These are phyloP conservation scores for Penicillium desertorum DNA, from an alignment of 495 filamentous ascomycete genomes.

Conservation along the genomic window DNA sequence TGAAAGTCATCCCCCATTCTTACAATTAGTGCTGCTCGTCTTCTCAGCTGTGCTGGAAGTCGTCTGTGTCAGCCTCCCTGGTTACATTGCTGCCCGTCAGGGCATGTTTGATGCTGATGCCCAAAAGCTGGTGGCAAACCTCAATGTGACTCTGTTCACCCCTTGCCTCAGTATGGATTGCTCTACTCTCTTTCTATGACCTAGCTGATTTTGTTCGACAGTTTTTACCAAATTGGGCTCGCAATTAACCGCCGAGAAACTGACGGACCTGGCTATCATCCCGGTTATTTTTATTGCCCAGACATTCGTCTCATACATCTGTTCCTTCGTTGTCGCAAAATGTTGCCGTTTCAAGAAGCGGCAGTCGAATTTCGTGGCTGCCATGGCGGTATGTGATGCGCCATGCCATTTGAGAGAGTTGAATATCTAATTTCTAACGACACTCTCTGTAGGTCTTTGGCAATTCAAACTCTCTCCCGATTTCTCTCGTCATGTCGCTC, in stretches of 20 bases:
- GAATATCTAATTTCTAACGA: conserved; percentile 15
- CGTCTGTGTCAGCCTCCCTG: conserved; percentile 89
- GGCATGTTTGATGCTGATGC: conserved; percentile 93
- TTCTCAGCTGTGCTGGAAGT: conserved; percentile 97
- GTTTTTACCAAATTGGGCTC: conserved; percentile 98
- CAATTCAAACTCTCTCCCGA: conserved; percentile 96
- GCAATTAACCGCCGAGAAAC: conserved; percentile 86
- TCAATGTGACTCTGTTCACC: conserved; percentile 93
- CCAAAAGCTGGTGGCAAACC: conserved; percentile 92
- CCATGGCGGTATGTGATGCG: conserved; percentile 73
- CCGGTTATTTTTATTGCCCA: conserved; percentile 89
- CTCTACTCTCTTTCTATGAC: background rate
- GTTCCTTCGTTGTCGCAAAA: conserved; percentile 66
- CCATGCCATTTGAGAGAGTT: background rate
- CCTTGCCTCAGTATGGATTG: conserved; percentile 82
- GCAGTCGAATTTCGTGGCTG: conserved; percentile 87
- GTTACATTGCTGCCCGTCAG: conserved; percentile 85
- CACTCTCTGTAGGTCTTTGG: conserved; percentile 70
- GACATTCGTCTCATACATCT: conserved; percentile 77
- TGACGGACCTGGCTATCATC: conserved; percentile 87
- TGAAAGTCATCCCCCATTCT: conserved; percentile 63
- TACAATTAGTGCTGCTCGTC: conserved; percentile 78
- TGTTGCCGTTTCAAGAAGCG: conserved; percentile 78
- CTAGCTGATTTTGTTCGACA: conserved; percentile 34
- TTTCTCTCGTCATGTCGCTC: conserved; percentile 90